Conservation (phyloP, 2,329 filamentous ascomycete species). For the Nannizziopsis barbatae region DNA sequence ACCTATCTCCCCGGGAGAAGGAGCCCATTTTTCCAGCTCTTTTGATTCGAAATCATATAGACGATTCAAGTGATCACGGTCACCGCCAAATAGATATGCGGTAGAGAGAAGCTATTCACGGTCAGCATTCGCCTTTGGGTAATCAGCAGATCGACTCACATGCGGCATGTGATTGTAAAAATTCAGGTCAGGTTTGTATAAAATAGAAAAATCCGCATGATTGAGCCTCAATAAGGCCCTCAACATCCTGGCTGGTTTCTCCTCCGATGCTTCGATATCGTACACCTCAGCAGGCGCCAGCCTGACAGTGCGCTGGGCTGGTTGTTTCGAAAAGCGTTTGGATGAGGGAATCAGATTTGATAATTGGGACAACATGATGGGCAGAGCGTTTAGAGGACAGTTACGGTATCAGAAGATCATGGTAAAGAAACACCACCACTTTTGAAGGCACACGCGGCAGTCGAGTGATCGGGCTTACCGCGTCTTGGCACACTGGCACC, state of each 20-base stretch:
- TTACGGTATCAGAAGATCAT: neutral
- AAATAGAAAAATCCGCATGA: slow-evolving; percentile 75
- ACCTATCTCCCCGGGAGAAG: slow-evolving; percentile 71
- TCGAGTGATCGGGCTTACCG: too few relatives aligned
- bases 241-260: slow-evolving; percentile 68
- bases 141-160: slow-evolving; percentile 31
- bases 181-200: slow-evolving; percentile 56
- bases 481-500: too few relatives aligned
- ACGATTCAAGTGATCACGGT: slow-evolving; percentile 58
- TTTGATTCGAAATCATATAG: slow-evolving; percentile 70
- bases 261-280: slow-evolving; percentile 65
- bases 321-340: neutral
- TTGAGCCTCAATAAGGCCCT: slow-evolving; percentile 88
- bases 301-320: slow-evolving; percentile 23
- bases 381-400: neutral
- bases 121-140: slow-evolving; percentile 8
- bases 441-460: too few relatives aligned
- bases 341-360: slow-evolving; percentile 13
- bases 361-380: slow-evolving; percentile 18
- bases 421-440: neutral
- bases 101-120: slow-evolving; percentile 57
- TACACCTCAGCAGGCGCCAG: slow-evolving; percentile 62
- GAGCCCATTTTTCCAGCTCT: slow-evolving; percentile 64
- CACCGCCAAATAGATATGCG: slow-evolving; percentile 73
- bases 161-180: slow-evolving; percentile 80